Base-by-base conservation (phyloP, 768 basidiomycete genomes). In the Clitopilus hobsonii region DNA sequence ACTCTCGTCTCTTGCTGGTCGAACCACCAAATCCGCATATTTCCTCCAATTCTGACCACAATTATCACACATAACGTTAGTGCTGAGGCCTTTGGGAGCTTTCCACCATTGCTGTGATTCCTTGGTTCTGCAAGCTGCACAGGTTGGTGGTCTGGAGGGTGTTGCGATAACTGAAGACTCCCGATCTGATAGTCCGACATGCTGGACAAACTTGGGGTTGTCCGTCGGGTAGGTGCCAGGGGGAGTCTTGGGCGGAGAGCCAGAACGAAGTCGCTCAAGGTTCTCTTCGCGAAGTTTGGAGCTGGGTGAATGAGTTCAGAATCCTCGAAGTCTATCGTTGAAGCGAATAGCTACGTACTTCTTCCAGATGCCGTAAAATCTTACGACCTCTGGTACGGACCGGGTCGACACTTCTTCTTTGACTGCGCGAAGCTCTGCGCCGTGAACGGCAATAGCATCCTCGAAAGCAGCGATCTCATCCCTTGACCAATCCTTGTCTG, bases 41-140 rank as follows among this genome's bases (percentile, higher is more conserved):
- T 95, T 97, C 61, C 94, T 78, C 88, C 92, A 97, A 59, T 88
- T 89, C 45, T 84, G 81, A 11, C 94, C 94, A 63, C 94, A 97
- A 25, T 69, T 77, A 47, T 95, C 91, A 65, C 94, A 97, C 52
- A 96, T 82, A 32, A 93, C 80, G 56, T 78, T 79, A 1, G 88
- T 88, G 0, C 77, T 69, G n/a, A 95, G 78, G 20, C 88, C 89
- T 65, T 91, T 91, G 2, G 94, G 94, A 13, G 93, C 92, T 67
- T 89, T 91, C 92, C 92, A 97, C 94, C 94, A 97, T 2, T 70
- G 72, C 30, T 77, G 77, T 5, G 89, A 89, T 56, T 92, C 89
- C 54, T 86, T 84, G 6, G 89, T 90, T 49, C 88, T 78, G 67
- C 94, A 97, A 2, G 91, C 90, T 29, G 89, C 92, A 63, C 94